Percentiles rank a stretch among this genome's conserved stretches.
phyloP scores from a whole-genome alignment of 2,329 filamentous ascomycete species.

The Biscogniauxia sp. region DNA sequence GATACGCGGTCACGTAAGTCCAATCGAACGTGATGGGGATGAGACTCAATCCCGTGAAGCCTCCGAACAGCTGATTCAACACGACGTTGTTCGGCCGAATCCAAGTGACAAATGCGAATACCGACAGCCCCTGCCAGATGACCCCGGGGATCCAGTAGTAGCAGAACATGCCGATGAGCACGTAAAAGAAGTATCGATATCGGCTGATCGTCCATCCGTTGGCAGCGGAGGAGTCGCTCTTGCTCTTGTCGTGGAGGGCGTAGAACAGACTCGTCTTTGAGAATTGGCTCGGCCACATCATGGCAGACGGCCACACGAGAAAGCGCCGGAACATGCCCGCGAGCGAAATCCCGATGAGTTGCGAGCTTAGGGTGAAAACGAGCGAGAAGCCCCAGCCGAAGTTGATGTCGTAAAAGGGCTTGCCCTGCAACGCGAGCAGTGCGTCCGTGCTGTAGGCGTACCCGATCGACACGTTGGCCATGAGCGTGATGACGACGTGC shows the following conservation, averaged over 20 bases:
- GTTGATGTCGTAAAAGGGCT: constrained; percentile 41
- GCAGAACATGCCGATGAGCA: constrained; percentile 41
- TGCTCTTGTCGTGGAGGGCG: constrained; percentile 41
- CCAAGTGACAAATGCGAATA: constrained; percentile 48
- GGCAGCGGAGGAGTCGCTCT: constrained; percentile 38
- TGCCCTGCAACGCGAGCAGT: constrained; percentile 39
- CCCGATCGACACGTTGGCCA: constrained; percentile 40
- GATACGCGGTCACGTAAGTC: constrained; percentile 37
- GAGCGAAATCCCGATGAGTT: constrained; percentile 52
- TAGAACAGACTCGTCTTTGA: constrained; percentile 48
- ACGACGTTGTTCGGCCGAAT: constrained; percentile 45
- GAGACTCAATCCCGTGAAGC: constrained; percentile 39
- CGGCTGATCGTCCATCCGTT: constrained; percentile 45
- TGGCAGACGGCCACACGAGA: constrained; percentile 46
- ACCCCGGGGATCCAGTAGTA: constrained; percentile 56
- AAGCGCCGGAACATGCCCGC: constrained; percentile 50
- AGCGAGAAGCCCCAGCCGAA: constrained; percentile 49
- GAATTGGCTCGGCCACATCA: constrained; percentile 50
- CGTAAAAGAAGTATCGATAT: constrained; percentile 45
- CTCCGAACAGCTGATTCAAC: constrained; percentile 51
- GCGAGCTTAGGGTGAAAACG: constrained; percentile 47
- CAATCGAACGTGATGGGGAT: constrained; percentile 47
- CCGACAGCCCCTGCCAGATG: constrained; percentile 47
- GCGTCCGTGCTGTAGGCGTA: constrained; percentile 42
- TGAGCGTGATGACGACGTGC: constrained; percentile 43